These are phyloP conservation scores for Globisporangium cederbergense DNA, from an alignment of 352 stramenopile genomes.

Conservation along the genomic window DNA sequence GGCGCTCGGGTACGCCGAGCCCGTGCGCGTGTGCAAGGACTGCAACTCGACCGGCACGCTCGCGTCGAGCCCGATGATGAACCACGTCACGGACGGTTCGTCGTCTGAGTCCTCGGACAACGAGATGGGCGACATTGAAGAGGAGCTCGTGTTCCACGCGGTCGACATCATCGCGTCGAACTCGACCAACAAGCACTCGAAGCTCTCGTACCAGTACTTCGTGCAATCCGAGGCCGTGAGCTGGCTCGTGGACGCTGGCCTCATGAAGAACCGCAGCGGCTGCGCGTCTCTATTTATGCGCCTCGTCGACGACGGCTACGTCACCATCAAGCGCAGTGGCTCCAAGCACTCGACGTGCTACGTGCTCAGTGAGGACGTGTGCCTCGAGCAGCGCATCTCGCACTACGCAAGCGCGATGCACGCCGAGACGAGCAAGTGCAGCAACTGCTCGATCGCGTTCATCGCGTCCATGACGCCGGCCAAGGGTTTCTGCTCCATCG, in stretches of 20 bases:
- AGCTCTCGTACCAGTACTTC: constrained; percentile 81
- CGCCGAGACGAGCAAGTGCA: constrained; percentile 79
- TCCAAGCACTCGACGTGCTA: constrained; percentile 64
- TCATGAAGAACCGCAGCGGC: constrained; percentile 55
- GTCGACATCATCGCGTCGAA: constrained; percentile 67
- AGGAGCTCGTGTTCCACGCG: constrained; percentile 54
- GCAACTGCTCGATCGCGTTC: constrained; percentile 75
- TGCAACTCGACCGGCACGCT: constrained; percentile 33
- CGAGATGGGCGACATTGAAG: constrained; percentile 49
- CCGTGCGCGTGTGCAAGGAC: constrained; percentile 72
- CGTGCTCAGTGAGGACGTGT: constrained; percentile 62
- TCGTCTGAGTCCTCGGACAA: constrained; percentile 54
- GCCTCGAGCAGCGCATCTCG: constrained; percentile 48
- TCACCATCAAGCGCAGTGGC: constrained; percentile 55
- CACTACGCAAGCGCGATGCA: constrained; percentile 66
- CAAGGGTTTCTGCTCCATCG: constrained; percentile 81
- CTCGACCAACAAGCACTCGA: constrained; percentile 67
- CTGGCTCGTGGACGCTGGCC: constrained; percentile 69
- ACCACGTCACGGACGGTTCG: constrained; percentile 19
- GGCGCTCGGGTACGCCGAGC: constrained; percentile 59
- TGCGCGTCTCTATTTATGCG: constrained; percentile 56
- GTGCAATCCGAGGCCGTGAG: constrained; percentile 81
- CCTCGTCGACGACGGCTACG: constrained; percentile 67
- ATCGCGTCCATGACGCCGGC: constrained; percentile 55
- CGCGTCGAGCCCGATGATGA: constrained; percentile 22